Base-by-base conservation (phyloP, 352 stramenopile genomes). In the Phytophthora sansomeana region DNA sequence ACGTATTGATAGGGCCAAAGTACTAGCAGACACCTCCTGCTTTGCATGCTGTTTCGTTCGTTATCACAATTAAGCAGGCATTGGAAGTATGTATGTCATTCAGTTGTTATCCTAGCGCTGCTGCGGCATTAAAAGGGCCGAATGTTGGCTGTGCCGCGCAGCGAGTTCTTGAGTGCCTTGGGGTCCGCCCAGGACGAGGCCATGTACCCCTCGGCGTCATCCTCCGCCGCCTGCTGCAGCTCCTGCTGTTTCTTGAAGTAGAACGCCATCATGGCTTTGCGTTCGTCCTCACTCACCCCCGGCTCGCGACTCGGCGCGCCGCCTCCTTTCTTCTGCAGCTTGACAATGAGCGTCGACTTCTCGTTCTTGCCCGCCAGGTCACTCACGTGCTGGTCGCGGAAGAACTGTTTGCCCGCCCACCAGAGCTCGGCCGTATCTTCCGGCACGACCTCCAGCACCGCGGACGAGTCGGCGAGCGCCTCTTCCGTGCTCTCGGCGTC, bases 191-290 rank as follows among this genome's bases (percentile, higher is more conserved):
- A 99, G 33, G 85, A 73, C 21, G 89, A 96, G 58, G 89, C 79
- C 67, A 99, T 90, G 75, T 98, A 99, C 60, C 98, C 96, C 66
- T 99, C 96, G 17, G 97, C 91, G 51, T 98, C 90, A 39, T 93
- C 81, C 26, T 98, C 84, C 0, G 88, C 89, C 0, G 86, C 78
- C 21, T 86, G 75, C 64, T 98, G 95, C 52, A 93, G 52, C 58
- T 97, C 87, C 58, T 97, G 87, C 58, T 98, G 88, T 65, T 96
- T 95, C 64, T 93, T 93, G 51, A 94, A 96, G 75, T 98, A 98
- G 60, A 97, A 97, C 24, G 93, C 95, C 90, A 98, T 98, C 95
- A 99, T 99, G 29, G 95, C 93, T 78, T 98, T 98, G 48, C 95
- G 89, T 69, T 99, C 97, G 21, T 97, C 95, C 64, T 99, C 96